Percentiles rank a stretch among this genome's conserved stretches.
Conservation (phyloP, 345 rosid species). For the Gossypium anomalum region DNA sequence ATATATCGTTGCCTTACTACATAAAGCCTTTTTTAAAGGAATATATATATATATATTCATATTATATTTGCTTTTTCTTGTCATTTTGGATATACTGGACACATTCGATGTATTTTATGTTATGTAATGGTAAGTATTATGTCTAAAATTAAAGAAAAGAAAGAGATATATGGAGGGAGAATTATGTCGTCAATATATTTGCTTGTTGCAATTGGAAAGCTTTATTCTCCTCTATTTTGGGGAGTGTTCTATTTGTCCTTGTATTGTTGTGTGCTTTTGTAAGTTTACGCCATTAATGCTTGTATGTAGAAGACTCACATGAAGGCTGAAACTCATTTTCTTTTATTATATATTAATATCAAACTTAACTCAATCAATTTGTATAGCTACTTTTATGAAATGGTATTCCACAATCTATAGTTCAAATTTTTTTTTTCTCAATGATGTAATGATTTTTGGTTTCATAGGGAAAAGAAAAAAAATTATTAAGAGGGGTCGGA, state of each 20-base stretch:
- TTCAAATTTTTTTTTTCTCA: no score
- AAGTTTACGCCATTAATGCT: conserved; percentile 15
- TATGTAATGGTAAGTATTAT: not conserved
- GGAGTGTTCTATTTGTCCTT: conserved; percentile 3
- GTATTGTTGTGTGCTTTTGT: conserved; percentile 14
- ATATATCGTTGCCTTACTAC: conserved; percentile 10
- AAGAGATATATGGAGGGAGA: not conserved
- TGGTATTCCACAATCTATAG: no score
- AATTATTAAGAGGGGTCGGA: no score
- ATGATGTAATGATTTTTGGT: no score
- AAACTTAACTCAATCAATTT: not conserved
- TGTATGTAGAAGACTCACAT: not conserved
- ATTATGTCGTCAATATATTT: conserved; percentile 20
- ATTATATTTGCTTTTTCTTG: no score
- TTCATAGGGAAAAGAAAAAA: no score
- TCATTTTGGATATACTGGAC: no score
- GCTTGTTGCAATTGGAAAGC: conserved; percentile 22
- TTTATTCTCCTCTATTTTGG: conserved; percentile 12
- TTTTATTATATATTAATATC: not conserved
- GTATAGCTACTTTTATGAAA: no score
- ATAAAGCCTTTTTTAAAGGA: conserved; percentile 10
- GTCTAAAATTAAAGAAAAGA: not conserved
- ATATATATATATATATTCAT: not conserved
- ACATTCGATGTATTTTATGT: no score
- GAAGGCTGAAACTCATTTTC: conserved; percentile 1